Conservation (phyloP, 768 basidiomycete genomes). For the Lactarius sanguifluus region DNA sequence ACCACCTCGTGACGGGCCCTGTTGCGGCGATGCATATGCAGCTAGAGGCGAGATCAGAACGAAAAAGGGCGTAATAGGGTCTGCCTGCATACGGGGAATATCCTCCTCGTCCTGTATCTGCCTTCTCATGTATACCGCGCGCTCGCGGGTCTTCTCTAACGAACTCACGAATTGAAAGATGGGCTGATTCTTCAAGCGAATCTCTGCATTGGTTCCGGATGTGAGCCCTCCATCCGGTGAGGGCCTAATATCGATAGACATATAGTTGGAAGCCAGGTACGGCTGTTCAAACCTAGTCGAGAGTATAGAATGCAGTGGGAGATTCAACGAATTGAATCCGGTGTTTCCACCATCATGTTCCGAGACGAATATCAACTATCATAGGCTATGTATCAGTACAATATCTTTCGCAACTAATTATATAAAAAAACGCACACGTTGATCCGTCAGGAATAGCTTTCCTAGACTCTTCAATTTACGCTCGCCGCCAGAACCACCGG, state of each 20-base stretch:
- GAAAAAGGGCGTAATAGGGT: not conserved
- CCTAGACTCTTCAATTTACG: conserved; percentile 63
- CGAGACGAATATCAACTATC: conserved; percentile 60
- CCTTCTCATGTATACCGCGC: conserved; percentile 71
- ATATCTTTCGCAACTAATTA: not conserved
- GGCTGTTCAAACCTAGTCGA: conserved; percentile 77
- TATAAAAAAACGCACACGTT: conserved; percentile 51
- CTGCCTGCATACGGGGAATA: conserved; percentile 58
- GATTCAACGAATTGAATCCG: conserved; percentile 45
- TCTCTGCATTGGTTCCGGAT: conserved; percentile 60
- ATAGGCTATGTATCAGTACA: not conserved
- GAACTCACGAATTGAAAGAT: conserved; percentile 73
- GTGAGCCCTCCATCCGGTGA: conserved; percentile 65
- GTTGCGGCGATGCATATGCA: conserved; percentile 29
- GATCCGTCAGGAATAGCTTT: conserved; percentile 64
- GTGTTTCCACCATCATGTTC: conserved; percentile 25
- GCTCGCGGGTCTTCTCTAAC: conserved; percentile 76
- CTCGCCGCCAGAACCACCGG: conserved; percentile 54
- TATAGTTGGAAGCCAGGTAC: conserved; percentile 65
- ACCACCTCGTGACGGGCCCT: conserved; percentile 21
- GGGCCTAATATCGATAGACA: conserved; percentile 65
- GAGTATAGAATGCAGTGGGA: conserved; percentile 65
- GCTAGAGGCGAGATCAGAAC: conserved; percentile 21
- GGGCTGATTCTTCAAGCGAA: conserved; percentile 64
- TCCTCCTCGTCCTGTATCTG: conserved; percentile 58